phyloP scores from a whole-genome alignment of 441 rosid genomes.

The Omphalea diandra region DNA sequence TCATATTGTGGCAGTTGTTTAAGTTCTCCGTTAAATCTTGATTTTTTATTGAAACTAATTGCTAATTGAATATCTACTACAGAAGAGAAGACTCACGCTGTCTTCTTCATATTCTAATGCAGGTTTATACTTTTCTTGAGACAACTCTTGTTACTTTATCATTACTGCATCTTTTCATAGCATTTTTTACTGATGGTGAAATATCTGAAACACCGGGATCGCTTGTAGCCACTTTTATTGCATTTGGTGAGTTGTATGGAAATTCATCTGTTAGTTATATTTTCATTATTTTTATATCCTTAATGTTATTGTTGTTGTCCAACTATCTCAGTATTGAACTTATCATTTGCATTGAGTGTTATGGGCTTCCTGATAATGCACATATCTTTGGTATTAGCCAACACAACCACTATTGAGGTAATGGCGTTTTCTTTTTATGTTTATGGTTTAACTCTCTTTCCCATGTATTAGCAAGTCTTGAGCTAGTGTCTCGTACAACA shows the following conservation, averaged over 20 bases:
- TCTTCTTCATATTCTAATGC: conserved; percentile 33
- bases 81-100: background rate
- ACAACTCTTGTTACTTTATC: conserved; percentile 71
- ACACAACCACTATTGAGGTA: conserved; percentile 92
- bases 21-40: background rate
- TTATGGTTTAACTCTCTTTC: conserved; percentile 11
- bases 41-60: background rate
- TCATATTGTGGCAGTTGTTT: background rate
- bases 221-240: conserved; percentile 64
- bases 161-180: conserved; percentile 60
- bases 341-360: conserved; percentile 78
- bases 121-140: conserved; percentile 91
- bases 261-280: background rate
- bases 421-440: conserved; percentile 13
- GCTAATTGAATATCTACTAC: background rate
- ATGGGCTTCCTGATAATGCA: conserved; percentile 90
- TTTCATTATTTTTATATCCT: conserved; percentile 11
- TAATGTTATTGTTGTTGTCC: conserved; percentile 16
- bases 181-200: conserved; percentile 75
- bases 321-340: conserved; percentile 62
- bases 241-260: conserved; percentile 53
- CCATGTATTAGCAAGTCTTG: background rate
- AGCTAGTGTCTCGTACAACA: background rate
- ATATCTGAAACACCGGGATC: conserved; percentile 65
- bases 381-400: conserved; percentile 52